Conservation (phyloP, 352 stramenopile species). For the Elongisporangium undulatum region DNA sequence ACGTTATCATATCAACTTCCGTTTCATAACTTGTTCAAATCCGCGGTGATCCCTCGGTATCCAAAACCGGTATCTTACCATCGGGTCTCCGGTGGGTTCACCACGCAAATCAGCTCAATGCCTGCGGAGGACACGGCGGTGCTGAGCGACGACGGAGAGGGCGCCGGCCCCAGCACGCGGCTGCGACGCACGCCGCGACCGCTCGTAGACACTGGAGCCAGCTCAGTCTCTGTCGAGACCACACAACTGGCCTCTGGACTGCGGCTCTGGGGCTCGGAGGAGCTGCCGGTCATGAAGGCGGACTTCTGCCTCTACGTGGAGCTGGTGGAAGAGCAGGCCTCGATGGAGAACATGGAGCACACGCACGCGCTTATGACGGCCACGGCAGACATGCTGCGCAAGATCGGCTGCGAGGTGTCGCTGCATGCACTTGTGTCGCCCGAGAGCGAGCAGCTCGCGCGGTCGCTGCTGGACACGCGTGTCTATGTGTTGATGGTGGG, state of each 20-base stretch:
- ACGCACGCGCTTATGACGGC: slow-evolving; percentile 34
- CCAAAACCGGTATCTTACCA: neutral
- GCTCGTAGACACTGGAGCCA: neutral
- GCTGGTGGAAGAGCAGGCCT: slow-evolving; percentile 1
- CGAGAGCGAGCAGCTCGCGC: slow-evolving; percentile 17
- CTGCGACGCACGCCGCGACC: neutral
- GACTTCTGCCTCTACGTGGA: slow-evolving; percentile 42
- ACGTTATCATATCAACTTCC: no score
- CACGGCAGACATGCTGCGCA: slow-evolving; percentile 24
- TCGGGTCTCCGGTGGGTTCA: neutral
- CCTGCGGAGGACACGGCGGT: no score
- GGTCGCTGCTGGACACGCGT: slow-evolving; percentile 20
- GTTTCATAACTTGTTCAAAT: neutral
- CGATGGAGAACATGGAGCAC: slow-evolving; percentile 13
- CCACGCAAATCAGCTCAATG: neutral
- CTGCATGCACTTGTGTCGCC: slow-evolving; percentile 35
- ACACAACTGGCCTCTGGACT: neutral
- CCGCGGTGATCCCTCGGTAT: neutral
- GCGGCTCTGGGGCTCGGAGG: slow-evolving; percentile 1
- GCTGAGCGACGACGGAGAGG: neutral
- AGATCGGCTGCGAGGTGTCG: slow-evolving; percentile 32
- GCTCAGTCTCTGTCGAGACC: neutral
- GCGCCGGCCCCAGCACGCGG: neutral
- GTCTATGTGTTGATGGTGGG: slow-evolving; percentile 44
- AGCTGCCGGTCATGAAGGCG: slow-evolving; percentile 22